Evolutionary conservation across 345 rosid species (phyloP), one percentile per base, ranked within the genome.

Genomic region (Crucihimalaya himalaica): DNA sequence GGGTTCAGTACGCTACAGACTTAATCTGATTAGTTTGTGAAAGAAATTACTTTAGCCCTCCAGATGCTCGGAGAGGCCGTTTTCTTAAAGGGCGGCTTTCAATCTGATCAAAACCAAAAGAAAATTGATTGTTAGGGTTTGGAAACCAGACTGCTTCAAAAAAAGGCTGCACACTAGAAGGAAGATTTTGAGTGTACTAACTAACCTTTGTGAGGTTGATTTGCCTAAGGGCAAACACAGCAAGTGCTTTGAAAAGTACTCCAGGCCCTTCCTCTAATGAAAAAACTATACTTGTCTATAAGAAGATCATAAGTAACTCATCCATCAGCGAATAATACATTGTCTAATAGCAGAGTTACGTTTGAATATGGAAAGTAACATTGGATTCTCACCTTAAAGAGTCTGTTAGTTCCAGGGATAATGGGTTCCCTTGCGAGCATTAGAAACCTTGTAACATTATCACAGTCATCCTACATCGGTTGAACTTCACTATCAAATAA

Each of bases 371-470:
- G 18, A 12, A 51, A 39, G 31, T 14, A 31, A 50, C 32, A 23
- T 21, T 63, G 28, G 73, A 73, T n/a, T 68, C 72, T 75, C 77
- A 95, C 99, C 99, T 95, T 95, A 74, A 92, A 95, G 51, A 89
- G 94, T 83, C 84, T 84, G 69, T 84, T 85, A 0, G 80, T 89
- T 79, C 92, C 94, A 65, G 99, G 98, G 78, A 95, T 95, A 57
- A 95, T 85, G 28, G 99, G 99, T 66, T 95, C 99, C 81, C 99
- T 90, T 53, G 99, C 99, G 66, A 95, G 91, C 88, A 92, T 95
- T 69, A 95, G 82, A 79, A 95, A 95, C 66, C 98, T 87, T 48
- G 98, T 95, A 43, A 95, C 87, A 82, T 95, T 95, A 77, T 92
- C 91, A 52, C 79, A 80, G 75, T 89, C 92, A 78, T 92, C 99